phyloP scores from a whole-genome alignment of 108 stramenopile genomes.

The Nitzschia palea region DNA sequence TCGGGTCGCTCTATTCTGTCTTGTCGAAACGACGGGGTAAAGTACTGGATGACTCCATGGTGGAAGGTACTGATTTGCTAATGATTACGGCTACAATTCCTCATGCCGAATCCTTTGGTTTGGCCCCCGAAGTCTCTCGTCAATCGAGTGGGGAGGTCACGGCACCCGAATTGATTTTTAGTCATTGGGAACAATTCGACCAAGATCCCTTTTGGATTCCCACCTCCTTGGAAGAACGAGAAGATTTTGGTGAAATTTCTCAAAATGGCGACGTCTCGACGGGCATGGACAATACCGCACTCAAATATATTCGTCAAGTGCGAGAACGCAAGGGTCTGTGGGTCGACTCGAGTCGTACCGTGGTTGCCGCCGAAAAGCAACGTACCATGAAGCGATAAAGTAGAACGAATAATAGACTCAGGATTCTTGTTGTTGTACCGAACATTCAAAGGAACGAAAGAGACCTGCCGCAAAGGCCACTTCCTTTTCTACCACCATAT shows the following conservation, averaged over 20 bases:
- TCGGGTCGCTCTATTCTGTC: constrained; percentile 80
- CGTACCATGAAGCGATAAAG: constrained; percentile 86
- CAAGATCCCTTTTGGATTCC: constrained; percentile 96
- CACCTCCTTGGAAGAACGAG: constrained; percentile 86
- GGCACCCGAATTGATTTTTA: constrained; percentile 85
- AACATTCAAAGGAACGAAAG: constrained; percentile 71
- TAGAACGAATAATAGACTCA: neutral
- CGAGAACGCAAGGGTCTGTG: constrained; percentile 83
- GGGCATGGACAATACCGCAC: constrained; percentile 81
- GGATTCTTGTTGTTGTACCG: constrained; percentile 10
- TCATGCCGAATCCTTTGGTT: constrained; percentile 86
- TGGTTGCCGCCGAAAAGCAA: constrained; percentile 91
- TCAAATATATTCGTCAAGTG: constrained; percentile 81
- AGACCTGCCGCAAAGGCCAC: constrained; percentile 60
- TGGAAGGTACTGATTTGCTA: constrained; percentile 89
- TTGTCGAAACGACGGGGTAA: constrained; percentile 85
- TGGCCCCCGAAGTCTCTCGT: constrained; percentile 79
- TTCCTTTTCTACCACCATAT: constrained; percentile 39
- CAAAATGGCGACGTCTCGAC: constrained; percentile 79
- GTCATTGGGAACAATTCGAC: constrained; percentile 80
- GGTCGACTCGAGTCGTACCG: constrained; percentile 84
- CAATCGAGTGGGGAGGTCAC: constrained; percentile 89
- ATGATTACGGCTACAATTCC: constrained; percentile 79
- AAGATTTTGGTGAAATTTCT: constrained; percentile 86
- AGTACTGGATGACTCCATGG: constrained; percentile 87